phyloP scores from a whole-genome alignment of 2,329 filamentous ascomycete genomes.

The Pseudogymnoascus verrucosus region DNA sequence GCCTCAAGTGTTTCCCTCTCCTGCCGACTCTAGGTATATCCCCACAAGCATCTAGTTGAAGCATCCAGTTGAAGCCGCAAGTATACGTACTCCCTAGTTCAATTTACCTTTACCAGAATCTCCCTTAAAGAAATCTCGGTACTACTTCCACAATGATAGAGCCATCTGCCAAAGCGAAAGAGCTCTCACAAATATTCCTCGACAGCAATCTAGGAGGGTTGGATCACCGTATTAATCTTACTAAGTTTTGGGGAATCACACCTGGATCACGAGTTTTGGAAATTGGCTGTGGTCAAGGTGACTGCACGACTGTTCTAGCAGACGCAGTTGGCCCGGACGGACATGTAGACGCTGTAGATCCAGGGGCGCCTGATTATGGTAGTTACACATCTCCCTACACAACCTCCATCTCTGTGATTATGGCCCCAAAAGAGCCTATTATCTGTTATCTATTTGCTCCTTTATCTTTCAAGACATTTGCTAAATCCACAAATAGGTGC shows the following conservation, averaged over 20 bases:
- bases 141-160: background rate
- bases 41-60: background rate
- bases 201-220: conserved; percentile 2
- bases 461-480: background rate
- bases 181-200: background rate
- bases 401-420: conserved; percentile 4
- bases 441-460: background rate
- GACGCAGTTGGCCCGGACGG: conserved; percentile 37
- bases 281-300: conserved; percentile 53
- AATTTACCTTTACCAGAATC: background rate
- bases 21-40: background rate
- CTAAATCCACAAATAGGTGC: conserved; percentile 25
- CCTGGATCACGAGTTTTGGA: conserved; percentile 42
- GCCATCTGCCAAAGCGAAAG: background rate
- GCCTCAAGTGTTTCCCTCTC: background rate
- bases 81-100: background rate
- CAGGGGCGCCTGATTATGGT: conserved; percentile 41
- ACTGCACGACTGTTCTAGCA: conserved; percentile 47
- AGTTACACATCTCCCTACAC: conserved; percentile 11
- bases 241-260: conserved; percentile 30
- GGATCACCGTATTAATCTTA: conserved; percentile 31
- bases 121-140: background rate
- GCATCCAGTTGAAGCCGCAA: background rate
- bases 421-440: background rate
- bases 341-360: conserved; percentile 44